Evolutionary conservation across 345 rosid genomes (phyloP).

Genomic region (Bruguiera sexangula): DNA sequence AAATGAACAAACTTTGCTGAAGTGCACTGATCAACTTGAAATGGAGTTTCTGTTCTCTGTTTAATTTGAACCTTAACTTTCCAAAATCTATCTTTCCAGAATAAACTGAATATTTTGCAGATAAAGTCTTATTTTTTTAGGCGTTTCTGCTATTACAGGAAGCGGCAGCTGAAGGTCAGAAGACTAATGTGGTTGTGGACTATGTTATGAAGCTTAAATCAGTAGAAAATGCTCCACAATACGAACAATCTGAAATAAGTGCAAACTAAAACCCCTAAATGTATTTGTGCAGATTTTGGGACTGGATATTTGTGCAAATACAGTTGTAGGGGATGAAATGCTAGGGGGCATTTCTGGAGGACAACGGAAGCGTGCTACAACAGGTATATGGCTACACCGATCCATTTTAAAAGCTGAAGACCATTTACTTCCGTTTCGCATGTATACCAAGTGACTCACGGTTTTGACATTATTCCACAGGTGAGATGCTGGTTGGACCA

Average conservation of each 20-base stretch:
- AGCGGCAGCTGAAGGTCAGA: constrained; percentile 38
- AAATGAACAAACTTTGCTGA: no score
- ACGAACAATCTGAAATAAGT: background rate
- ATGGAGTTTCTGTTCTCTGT: no score
- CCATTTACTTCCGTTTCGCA: no score
- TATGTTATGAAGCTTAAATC: constrained; percentile 59
- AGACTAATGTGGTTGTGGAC: constrained; percentile 66
- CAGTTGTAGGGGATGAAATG: constrained; percentile 63
- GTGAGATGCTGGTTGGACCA: constrained; percentile 70
- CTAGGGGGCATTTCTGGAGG: constrained; percentile 73
- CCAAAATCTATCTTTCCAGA: background rate
- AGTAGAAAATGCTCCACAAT: background rate
- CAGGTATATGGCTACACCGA: constrained; percentile 35
- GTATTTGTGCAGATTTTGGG: constrained; percentile 50
- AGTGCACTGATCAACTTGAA: no score
- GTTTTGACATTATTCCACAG: constrained; percentile 22
- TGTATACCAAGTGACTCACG: background rate
- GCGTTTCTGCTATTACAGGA: constrained; percentile 30
- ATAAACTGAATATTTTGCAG: background rate
- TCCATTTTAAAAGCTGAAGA: background rate
- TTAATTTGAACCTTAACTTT: no score
- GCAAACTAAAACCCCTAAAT: background rate
- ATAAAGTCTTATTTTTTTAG: background rate
- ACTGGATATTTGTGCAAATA: constrained; percentile 62
- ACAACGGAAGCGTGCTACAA: constrained; percentile 67